Percentiles rank a stretch among this genome's conserved stretches.
Evolutionary conservation across 805 yeast genomes (phyloP).

Genomic region (Cyberlindnera sargentensis): DNA sequence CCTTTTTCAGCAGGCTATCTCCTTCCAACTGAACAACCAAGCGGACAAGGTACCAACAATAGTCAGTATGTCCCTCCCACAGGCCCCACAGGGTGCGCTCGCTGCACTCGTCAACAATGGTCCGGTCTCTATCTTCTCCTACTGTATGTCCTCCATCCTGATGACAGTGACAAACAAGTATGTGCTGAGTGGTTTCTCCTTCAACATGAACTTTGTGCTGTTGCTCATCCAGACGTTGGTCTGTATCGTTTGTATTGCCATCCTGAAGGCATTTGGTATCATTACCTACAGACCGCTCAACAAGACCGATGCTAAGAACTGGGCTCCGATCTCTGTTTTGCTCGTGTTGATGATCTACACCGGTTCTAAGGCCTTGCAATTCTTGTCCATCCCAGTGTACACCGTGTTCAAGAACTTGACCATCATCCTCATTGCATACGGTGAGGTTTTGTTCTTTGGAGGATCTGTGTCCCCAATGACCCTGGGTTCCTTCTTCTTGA

Average conservation of each 20-base stretch:
- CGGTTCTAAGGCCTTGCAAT: conserved; percentile 90
- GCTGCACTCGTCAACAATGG: conserved; percentile 37
- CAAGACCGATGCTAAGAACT: conserved; percentile 83
- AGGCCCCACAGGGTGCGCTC: conserved; percentile 16
- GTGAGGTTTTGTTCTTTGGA: conserved; percentile 97
- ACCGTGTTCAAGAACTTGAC: conserved; percentile 97
- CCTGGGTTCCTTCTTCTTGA: conserved; percentile 76
- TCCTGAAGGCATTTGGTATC: conserved; percentile 65
- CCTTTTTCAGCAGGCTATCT: too few species aligned
- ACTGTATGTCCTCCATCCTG: conserved; percentile 90
- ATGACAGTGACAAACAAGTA: conserved; percentile 98
- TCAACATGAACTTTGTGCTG: conserved; percentile 80
- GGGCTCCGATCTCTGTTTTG: conserved; percentile 89
- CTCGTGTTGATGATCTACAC: conserved; percentile 95
- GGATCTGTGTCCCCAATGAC: conserved; percentile 89
- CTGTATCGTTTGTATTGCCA: conserved; percentile 65
- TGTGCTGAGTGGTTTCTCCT: conserved; percentile 67
- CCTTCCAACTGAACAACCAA: background rate
- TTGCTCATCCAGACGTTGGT: conserved; percentile 85
- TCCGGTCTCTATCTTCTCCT: conserved; percentile 64
- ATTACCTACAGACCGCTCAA: conserved; percentile 85
- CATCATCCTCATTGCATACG: conserved; percentile 93
- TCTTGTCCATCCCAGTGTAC: conserved; percentile 88
- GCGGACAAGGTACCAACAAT: conserved; percentile 1
- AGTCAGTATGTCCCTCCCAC: conserved; percentile 11